A percentile compares a stretch with the other conserved stretches of the same genome.
phyloP scores from a whole-genome alignment of 352 stramenopile genomes.

The Phytophthora fragariaefolia region DNA sequence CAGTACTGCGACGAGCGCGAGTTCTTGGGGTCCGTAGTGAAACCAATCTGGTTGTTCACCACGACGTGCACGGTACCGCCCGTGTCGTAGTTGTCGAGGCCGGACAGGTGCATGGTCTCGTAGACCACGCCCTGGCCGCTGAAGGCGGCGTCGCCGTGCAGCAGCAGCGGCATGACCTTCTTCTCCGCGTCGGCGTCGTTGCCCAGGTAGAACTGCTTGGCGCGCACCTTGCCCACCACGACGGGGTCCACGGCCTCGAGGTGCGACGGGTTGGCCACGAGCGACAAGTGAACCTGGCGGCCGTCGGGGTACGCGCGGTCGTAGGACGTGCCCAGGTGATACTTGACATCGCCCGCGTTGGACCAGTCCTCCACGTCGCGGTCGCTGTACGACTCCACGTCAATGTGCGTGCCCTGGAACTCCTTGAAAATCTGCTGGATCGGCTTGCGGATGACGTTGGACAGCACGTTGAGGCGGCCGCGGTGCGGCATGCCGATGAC shows the following conservation, averaged over 20 bases:
- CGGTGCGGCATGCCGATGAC: slow-evolving; percentile 99
- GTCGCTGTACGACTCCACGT: slow-evolving; percentile 88
- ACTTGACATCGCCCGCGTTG: slow-evolving; percentile 98
- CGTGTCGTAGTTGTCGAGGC: slow-evolving; percentile 94
- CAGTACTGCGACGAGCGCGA: slow-evolving; percentile 95
- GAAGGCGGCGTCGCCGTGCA: slow-evolving; percentile 98
- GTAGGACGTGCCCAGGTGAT: slow-evolving; percentile 98
- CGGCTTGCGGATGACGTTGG: slow-evolving; percentile 98
- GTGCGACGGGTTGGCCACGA: slow-evolving; percentile 98
- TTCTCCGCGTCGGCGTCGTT: slow-evolving; percentile 87
- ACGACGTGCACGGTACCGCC: slow-evolving; percentile 98
- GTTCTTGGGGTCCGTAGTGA: slow-evolving; percentile 98
- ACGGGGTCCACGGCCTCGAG: slow-evolving; percentile 97
- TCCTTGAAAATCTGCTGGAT: slow-evolving; percentile 98
- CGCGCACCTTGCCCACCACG: slow-evolving; percentile 94
- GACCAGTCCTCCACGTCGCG: slow-evolving; percentile 89
- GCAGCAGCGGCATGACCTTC: slow-evolving; percentile 94
- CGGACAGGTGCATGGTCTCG: slow-evolving; percentile 97
- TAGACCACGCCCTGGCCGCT: slow-evolving; percentile 97
- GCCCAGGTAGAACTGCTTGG: slow-evolving; percentile 97
- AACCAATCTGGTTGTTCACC: slow-evolving; percentile 98
- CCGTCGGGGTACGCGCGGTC: slow-evolving; percentile 96
- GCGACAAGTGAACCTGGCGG: slow-evolving; percentile 93
- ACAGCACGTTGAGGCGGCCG: slow-evolving; percentile 97
- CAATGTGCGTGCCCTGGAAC: slow-evolving; percentile 96